Base-by-base conservation (phyloP, 352 stramenopile species). In the Stephanocyclus meneghinianus region DNA sequence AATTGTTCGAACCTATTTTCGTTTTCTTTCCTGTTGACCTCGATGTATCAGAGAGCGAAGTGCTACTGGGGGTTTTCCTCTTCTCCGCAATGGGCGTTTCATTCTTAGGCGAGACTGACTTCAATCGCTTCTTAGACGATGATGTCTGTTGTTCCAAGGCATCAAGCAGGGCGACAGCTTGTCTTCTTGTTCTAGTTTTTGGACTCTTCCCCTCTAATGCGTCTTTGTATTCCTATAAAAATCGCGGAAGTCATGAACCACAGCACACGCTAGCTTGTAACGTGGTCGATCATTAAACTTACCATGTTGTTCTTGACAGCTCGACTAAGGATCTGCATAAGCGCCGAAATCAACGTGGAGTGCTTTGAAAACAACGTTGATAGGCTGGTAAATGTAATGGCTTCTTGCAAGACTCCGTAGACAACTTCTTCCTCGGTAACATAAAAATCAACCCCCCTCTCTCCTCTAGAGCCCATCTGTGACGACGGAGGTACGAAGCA, bases 401-500 rank as follows among this genome's bases (percentile, higher is more conserved):
- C 57, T 68, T 82, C 71, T 8, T 81, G 29, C 3, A 87, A 60
- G 8, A 83, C 65, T 53, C 5, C 29, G n/a, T 81, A 55, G 26
- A 77, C 80, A 55, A 87, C 50, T 29, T 78, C 57, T 30, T 83
- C 71, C 57, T 83, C 80, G 18, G 57, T 72, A 1, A 78, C n/a
- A 50, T 71, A 87, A 44, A 76, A 87, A 75, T 87, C 80, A 66
- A 71, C 55, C 35, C 74, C 80, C 16, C 67, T 26, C 47, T 57
- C 26, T 40, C 80, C 80, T 7, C 81, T 80, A 35, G 57, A 40
- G 51, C 71, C 80, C 32, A 72, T n/a, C 8, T 26, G 40, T 4
- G 70, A 79, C 37, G 11, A 64, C 59, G 80, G 80, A 26, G 74
- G 74, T 9, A 83, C 74, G 47, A 63, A 83, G 42, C 74, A 81